These are phyloP conservation scores for Acanthamoeba triangularis DNA, from an alignment of 208 protist species.

Conservation along the genomic window DNA sequence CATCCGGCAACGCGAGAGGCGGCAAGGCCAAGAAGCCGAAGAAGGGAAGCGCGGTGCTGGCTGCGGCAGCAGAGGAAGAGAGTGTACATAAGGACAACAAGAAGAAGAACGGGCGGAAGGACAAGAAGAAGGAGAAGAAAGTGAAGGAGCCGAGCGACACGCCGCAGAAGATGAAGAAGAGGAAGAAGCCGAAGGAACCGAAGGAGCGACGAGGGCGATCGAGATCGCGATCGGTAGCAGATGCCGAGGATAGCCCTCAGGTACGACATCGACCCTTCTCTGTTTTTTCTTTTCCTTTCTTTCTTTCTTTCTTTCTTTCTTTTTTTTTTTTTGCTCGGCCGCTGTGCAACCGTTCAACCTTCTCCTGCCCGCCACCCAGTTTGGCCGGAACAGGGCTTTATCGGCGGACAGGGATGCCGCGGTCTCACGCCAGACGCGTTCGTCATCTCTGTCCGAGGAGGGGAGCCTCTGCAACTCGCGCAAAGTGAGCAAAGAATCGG, in stretches of 20 bases:
- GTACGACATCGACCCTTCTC: not conserved
- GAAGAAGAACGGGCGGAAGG: not conserved
- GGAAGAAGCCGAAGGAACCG: not conserved
- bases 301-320: not conserved
- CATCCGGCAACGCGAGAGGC: not conserved
- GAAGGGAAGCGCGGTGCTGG: not conserved
- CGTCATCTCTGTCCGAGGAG: not conserved
- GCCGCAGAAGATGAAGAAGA: not conserved
- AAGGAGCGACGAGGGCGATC: not conserved
- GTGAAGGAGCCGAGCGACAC: not conserved
- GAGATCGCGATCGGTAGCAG: constrained; percentile 7
- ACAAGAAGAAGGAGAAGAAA: constrained; percentile 21
- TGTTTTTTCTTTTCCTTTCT: not conserved
- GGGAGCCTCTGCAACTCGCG: not conserved
- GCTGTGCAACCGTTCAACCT: too few species aligned
- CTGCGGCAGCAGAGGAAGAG: not conserved
- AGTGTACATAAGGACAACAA: constrained; percentile 40
- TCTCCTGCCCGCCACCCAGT: not conserved
- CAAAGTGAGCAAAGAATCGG: not conserved
- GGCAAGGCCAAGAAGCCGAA: not conserved
- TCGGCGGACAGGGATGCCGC: not conserved
- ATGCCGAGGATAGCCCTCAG: not conserved
- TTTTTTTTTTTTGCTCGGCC: not conserved
- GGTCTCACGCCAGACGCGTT: not conserved
- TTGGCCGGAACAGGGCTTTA: constrained; percentile 10